Percentiles rank a stretch among this genome's conserved stretches.
These are phyloP conservation scores for Phytophthora ramorum DNA, from an alignment of 352 stramenopile species.

Conservation along the genomic window DNA sequence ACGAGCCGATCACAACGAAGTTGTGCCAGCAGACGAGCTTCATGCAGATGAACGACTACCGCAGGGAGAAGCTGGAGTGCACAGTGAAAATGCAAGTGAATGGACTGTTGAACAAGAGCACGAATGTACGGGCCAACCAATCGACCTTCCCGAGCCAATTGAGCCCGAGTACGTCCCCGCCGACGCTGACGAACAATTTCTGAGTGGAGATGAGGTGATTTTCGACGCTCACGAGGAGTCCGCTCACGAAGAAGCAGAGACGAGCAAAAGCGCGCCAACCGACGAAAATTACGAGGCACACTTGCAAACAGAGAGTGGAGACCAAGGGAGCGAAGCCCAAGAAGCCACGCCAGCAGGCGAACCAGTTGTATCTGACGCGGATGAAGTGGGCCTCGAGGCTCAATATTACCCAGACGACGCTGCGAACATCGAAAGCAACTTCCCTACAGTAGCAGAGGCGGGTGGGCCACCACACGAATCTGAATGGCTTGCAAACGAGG, in stretches of 20 bases:
- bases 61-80: constrained; percentile 3
- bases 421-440: constrained; percentile 13
- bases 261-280: background rate
- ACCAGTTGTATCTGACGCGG: background rate
- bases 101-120: constrained; percentile 2
- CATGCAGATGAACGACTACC: background rate
- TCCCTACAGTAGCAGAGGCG: constrained; percentile 11
- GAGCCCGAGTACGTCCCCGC: constrained; percentile 6
- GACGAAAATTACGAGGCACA: constrained; percentile 1
- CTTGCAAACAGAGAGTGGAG: background rate
- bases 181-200: constrained; percentile 1
- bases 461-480: constrained; percentile 7
- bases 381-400: constrained; percentile 7
- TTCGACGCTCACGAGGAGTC: background rate
- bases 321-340: constrained; percentile 1
- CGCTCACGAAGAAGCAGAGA: background rate
- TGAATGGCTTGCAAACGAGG: background rate
- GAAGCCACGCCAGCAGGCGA: background rate
- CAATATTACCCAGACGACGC: background rate
- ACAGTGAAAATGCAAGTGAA: constrained; percentile 1
- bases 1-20: background rate
- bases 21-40: background rate
- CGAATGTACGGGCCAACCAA: background rate
- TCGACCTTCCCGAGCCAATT: background rate
- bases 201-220: background rate